Percentiles rank a stretch among this genome's conserved stretches.
Evolutionary conservation across 192 early-diverging fungal species (phyloP).

Genomic region (Diversispora eburnea): DNA sequence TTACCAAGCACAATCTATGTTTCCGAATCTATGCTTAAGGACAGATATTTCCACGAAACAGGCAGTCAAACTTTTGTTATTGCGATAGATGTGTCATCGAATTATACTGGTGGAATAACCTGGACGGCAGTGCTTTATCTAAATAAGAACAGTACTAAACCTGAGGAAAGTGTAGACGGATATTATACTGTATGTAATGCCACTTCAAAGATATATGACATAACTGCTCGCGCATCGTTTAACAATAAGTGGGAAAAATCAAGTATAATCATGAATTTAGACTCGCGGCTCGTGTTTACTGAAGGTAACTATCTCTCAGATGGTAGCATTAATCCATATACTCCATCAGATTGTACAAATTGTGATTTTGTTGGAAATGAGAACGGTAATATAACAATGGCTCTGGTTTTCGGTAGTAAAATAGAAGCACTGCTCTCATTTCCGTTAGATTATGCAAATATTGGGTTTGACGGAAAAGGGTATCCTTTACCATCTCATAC

Average conservation of each 20-base stretch:
- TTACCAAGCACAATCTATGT: not conserved
- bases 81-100: not conserved
- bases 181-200: conserved; percentile 13
- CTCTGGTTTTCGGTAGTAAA: conserved; percentile 13
- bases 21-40: not conserved
- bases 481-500: conserved; percentile 8
- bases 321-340: not conserved
- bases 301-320: not conserved
- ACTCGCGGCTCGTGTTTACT: not conserved
- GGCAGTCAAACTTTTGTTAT: not conserved
- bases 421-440: not conserved
- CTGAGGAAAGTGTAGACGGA: not conserved
- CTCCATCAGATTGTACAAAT: conserved; percentile 1
- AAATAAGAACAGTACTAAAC: not conserved
- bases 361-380: conserved; percentile 9
- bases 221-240: not conserved
- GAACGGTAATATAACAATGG: conserved; percentile 10
- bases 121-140: not conserved
- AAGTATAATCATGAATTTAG: not conserved
- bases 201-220: not conserved
- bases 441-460: not conserved
- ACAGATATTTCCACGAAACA: not conserved
- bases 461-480: conserved; percentile 10
- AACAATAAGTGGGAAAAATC: not conserved
- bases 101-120: not conserved